Evolutionary conservation across 2,329 filamentous ascomycete species (phyloP).

Genomic region (Alternaria triticina): DNA sequence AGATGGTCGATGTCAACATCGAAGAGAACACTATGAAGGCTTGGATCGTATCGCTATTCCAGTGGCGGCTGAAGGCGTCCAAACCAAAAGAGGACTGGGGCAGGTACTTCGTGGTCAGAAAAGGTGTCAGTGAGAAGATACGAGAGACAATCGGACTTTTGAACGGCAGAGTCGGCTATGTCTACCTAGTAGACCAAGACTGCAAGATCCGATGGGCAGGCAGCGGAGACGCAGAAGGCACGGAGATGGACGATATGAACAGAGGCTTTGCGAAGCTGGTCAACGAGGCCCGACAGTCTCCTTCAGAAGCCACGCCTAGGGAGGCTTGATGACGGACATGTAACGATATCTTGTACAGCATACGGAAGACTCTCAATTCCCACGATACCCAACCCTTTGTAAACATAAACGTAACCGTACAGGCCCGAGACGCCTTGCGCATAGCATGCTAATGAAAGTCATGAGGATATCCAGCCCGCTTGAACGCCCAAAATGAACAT

Average conservation of each 20-base stretch:
- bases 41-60: constrained; percentile 63
- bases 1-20: constrained; percentile 85
- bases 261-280: constrained; percentile 69
- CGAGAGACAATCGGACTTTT: constrained; percentile 70
- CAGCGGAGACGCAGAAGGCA: constrained; percentile 70
- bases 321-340: background rate
- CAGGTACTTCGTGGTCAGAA: constrained; percentile 66
- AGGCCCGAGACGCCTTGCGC: constrained; percentile 20
- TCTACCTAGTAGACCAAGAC: constrained; percentile 85
- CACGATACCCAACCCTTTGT: constrained; percentile 11
- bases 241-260: constrained; percentile 71
- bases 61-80: constrained; percentile 56
- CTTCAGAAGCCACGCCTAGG: background rate
- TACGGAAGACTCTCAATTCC: constrained; percentile 1
- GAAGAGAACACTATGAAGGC: constrained; percentile 77
- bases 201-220: constrained; percentile 95
- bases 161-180: constrained; percentile 92
- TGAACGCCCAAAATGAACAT: constrained; percentile 24
- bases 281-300: constrained; percentile 25
- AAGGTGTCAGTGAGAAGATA: constrained; percentile 62
- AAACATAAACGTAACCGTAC: constrained; percentile 41
- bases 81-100: constrained; percentile 59
- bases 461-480: constrained; percentile 37
- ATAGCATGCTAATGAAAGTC: constrained; percentile 20
- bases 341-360: constrained; percentile 6